Evolutionary conservation across 441 rosid species (phyloP).

Genomic region (Pelargonium myrrhifolium): DNA sequence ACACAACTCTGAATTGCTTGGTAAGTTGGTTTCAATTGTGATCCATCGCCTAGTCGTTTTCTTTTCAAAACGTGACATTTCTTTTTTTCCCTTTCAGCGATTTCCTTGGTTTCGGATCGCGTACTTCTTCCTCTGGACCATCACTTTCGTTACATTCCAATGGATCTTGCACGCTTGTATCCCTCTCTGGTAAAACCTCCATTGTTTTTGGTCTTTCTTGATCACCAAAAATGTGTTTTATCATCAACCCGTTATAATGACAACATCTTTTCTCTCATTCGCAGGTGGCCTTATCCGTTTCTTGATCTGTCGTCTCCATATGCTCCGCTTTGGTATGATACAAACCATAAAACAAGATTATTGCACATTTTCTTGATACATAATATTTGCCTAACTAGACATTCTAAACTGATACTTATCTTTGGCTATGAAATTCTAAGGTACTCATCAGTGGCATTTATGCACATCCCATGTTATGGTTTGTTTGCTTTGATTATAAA

Average conservation of each 20-base stretch:
- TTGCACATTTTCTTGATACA: not conserved
- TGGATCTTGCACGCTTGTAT: conserved; percentile 68
- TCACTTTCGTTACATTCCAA: conserved; percentile 68
- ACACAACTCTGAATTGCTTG: conserved; percentile 74
- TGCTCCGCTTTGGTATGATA: conserved; percentile 75
- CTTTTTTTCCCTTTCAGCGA: conserved; percentile 36
- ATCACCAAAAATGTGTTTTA: not conserved
- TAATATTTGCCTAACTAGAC: not conserved
- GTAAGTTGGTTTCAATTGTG: conserved; percentile 42
- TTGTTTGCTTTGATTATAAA: conserved; percentile 53
- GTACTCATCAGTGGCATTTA: conserved; percentile 74
- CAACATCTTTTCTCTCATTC: not conserved
- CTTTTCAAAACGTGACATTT: not conserved
- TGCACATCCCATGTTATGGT: conserved; percentile 89
- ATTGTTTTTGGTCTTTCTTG: not conserved
- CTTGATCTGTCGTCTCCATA: conserved; percentile 74
- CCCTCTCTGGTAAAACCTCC: conserved; percentile 48
- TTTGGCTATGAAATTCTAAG: conserved; percentile 29
- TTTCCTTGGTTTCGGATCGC: conserved; percentile 88
- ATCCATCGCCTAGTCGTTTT: too few species aligned
- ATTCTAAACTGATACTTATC: not conserved
- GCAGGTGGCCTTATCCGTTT: conserved; percentile 99
- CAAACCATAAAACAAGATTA: too few species aligned
- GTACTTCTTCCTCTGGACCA: conserved; percentile 84
- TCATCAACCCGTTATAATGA: not conserved